These are phyloP conservation scores for Turritis glabra DNA, from an alignment of 345 rosid genomes.

Conservation along the genomic window DNA sequence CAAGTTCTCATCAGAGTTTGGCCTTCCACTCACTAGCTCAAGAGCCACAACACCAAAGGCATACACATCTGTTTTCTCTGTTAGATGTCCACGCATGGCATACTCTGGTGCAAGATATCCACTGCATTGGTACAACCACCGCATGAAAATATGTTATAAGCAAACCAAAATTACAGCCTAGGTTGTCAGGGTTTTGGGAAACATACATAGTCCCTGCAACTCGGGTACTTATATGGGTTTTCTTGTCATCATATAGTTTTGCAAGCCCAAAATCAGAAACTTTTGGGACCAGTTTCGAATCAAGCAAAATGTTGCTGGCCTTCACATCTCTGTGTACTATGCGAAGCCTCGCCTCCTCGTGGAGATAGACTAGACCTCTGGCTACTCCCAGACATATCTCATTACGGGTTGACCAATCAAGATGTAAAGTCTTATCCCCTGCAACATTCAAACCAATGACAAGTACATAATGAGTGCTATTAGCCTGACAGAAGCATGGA, in stretches of 20 bases:
- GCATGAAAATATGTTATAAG: constrained; percentile 30
- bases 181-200: neutral
- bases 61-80: constrained; percentile 58
- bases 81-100: constrained; percentile 63
- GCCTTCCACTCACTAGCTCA: constrained; percentile 45
- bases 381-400: constrained; percentile 54
- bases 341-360: constrained; percentile 56
- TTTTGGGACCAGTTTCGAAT: constrained; percentile 43
- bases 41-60: constrained; percentile 48
- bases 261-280: constrained; percentile 51
- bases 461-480: neutral
- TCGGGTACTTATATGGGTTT: constrained; percentile 48
- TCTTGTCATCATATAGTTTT: constrained; percentile 44
- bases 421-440: constrained; percentile 45
- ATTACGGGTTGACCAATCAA: constrained; percentile 55
- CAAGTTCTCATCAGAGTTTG: constrained; percentile 37
- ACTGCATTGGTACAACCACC: constrained; percentile 9
- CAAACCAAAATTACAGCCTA: constrained; percentile 30
- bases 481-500: neutral
- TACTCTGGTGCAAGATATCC: constrained; percentile 65
- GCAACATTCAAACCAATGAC: constrained; percentile 17
- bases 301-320: constrained; percentile 60
- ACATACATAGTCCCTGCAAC: constrained; percentile 48
- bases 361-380: constrained; percentile 60
- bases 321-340: constrained; percentile 69